Evolutionary conservation across 202 grass and related monocot species (phyloP), one percentile per base, ranked within the genome.

Genomic region (Elaeis oleifera): DNA sequence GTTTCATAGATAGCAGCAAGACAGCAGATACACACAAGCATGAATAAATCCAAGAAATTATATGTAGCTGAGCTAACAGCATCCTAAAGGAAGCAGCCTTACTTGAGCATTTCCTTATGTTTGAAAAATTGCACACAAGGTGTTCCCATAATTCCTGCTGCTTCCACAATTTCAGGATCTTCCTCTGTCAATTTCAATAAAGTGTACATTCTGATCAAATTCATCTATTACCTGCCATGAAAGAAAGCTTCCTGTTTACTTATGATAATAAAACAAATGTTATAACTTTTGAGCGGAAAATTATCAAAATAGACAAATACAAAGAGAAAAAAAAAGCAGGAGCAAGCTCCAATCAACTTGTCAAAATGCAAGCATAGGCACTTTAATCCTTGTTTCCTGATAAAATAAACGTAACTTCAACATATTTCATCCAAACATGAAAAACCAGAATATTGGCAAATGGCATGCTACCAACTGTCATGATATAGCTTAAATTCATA

Each of bases 131-230:
- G 94, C 65, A 99, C 85, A 69, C 94, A 99, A 49, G 94, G 94
- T 69, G 94, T 99, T 77, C 94, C 88, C 94, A 99, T 99, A 76
- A 99, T 99, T 73, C 67, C 94, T 61, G 88, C 94, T 61, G 94
- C 94, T 79, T 99, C 94, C 61, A 88, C 94, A 80, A 99, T 89
- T 84, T 99, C 94, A 29, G 77, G 88, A 55, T 99, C 94, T 78
- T 99, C 94, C 65, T 99, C 94, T 99, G 70, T 99, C 94, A n/a
- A 99, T 99, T 94, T 99, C 94, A 76, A 99, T 80, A 70, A 87
- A 78, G 82, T 99, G 94, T 18, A 99, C 75, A 5, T 73, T 54
- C 65, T 84, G 53, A 18, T 73, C 70, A 8, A 61, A 99, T 75
- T 99, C 94, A 64, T 99, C 88, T 51, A 99, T 86, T 27, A 99